Base-by-base conservation (phyloP, 192 early-diverging fungal genomes). In the Glomus cerebriforme region DNA sequence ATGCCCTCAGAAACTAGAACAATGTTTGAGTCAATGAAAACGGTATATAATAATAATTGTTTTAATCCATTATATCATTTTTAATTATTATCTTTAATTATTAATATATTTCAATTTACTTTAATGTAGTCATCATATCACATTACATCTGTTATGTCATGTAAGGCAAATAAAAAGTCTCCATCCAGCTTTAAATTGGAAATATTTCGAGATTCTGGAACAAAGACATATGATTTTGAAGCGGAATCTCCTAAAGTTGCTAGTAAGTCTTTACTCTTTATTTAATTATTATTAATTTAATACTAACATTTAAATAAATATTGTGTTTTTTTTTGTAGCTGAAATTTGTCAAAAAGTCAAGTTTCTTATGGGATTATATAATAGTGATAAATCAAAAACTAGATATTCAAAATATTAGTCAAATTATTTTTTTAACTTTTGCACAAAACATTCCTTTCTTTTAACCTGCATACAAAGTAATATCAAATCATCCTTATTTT, bases 1-100 rank as follows among this genome's bases (percentile, higher is more conserved):
- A 94, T 95, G 90, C 92, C 94, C 1, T 86, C 93, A 3, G 96
- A 96, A 64, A 88, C 89, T 26, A 74, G 82, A 64, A 92, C 88
- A 75, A 86, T 95, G 73, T 94, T 96, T 79, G 94, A 97, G 80
- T 88, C 90, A 32, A 91, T 92, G 66, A 96, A 96, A 85, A 93
- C 93, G 34, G 91, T 93, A 43, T 81, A 86, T 62, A 77, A 73
- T 32, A 7, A 27, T 31, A 60, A 47, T 32, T 31, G 27, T 72
- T 2, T 70, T 54, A 19, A 37, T n/a, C n/a, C n/a, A n/a, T n/a
- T 29, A 12, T 22, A 12, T 19, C 7, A 17, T 66, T 15, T 68
- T 67, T 27, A 75, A 45, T 22, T 58, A 27, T 67, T 37, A 79
- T 59, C 79, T 80, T 75, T 29, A 79, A 74, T 37, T 27, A 29